Evolutionary conservation across 2,329 filamentous ascomycete species (phyloP), one percentile per base, ranked within the genome.

Genomic region (Trichoderma sp.): DNA sequence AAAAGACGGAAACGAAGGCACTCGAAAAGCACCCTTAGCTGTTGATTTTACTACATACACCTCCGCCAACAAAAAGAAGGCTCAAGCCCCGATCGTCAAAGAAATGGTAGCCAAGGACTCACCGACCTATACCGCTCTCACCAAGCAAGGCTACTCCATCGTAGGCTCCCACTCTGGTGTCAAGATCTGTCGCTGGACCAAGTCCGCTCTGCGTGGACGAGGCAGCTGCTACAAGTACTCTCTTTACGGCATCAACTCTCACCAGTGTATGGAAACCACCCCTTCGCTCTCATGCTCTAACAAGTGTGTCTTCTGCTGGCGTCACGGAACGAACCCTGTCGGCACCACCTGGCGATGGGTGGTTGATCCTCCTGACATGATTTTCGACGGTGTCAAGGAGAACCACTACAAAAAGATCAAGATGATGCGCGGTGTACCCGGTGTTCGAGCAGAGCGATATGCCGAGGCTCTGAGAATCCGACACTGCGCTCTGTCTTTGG

Each of bases 221-320:
- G 97, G 96, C 5, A 97, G 94, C 29, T 99, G 96, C 87, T 99
- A 99, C 89, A 98, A 99, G 82, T 98, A 92, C 84, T 97, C 94
- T 0, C 97, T 99, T 84, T 99, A 99, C 84, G 96, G 96, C 66
- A 99, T 99, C 83, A 91, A 93, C 78, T 98, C 95, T 0, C 97
- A 99, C 82, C 93, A 97, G 77, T 99, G 96, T 85, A 99, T 99
- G 97, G 96, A 99, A 85, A 96, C 96, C 2, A 98, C 96, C 0
- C 96, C 96, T 0, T 98, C 95, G 0, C 90, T 99, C 4, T 97
- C 95, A 11, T 99, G 96, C 88, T 97, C 93, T 77, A 98, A 98
- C 87, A 98, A 99, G 84, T 98, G 97, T 84, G 95, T 99, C 78
- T 99, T 98, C 84, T 99, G 96, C 88, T 99, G 96, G 97, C 92